Evolutionary conservation across 352 stramenopile species (phyloP).

Genomic region (Globisporangium splendens): DNA sequence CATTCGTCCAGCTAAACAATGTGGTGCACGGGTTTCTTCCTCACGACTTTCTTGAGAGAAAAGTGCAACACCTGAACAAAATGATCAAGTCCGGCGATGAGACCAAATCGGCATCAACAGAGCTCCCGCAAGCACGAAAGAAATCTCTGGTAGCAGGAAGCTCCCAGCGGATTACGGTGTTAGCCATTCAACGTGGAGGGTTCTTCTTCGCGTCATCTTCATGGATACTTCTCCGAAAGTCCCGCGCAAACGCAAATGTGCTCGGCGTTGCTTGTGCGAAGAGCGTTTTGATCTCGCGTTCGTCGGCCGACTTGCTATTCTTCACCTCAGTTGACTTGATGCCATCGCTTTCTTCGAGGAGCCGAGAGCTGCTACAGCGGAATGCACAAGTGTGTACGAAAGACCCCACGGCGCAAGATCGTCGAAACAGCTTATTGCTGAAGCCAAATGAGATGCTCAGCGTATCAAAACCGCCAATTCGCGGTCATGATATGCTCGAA

Average conservation of each 20-base stretch:
- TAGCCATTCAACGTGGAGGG: constrained; percentile 30
- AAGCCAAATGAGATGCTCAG: background rate
- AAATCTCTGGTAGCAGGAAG: background rate
- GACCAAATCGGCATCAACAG: constrained; percentile 1
- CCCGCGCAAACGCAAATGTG: constrained; percentile 10
- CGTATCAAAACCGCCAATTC: background rate
- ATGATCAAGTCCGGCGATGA: background rate
- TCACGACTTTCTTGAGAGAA: constrained; percentile 28
- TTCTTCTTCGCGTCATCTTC: constrained; percentile 53
- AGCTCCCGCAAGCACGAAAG: background rate
- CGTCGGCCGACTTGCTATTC: constrained; percentile 48
- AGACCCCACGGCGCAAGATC: background rate
- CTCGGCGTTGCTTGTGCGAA: constrained; percentile 43
- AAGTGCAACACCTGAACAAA: constrained; percentile 11
- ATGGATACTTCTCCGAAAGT: constrained; percentile 42
- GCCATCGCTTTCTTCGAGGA: constrained; percentile 28
- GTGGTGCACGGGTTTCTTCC: constrained; percentile 54
- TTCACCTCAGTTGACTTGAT: constrained; percentile 38
- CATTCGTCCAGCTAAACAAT: constrained; percentile 41
- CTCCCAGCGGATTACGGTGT: constrained; percentile 11
- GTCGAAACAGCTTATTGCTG: background rate
- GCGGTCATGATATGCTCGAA: constrained; percentile 15
- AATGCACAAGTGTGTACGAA: constrained; percentile 23
- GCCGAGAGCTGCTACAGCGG: constrained; percentile 29
- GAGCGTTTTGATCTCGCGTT: constrained; percentile 30